Evolutionary conservation across 1,284 basidiomycete species (phyloP), one percentile per base, ranked within the genome.

Genomic region (Quambalaria eucalypti): DNA sequence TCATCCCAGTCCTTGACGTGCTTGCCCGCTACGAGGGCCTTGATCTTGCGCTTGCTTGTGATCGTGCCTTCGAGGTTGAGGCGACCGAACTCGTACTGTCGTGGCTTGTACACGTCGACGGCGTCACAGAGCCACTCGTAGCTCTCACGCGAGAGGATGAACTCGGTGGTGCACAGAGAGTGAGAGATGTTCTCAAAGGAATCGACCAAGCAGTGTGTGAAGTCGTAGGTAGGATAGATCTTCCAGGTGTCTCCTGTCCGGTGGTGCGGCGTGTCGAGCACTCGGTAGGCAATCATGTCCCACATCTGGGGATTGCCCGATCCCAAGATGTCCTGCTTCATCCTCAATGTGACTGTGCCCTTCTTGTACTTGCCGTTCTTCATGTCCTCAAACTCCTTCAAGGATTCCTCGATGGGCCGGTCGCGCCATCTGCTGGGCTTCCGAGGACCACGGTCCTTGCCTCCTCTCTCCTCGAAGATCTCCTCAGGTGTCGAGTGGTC

Each of bases 71-170:
- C 90, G 48, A 99, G 78, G 71, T 86, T 91, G 55, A 98, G 81
- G 52, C 95, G 84, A 28, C 95, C 95, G 69, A 91, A 98, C 77
- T 99, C 95, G 56, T 89, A 93, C 79, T 99, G 95, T 60, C 86
- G 86, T n/a, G 95, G 92, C 77, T 93, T 96, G 82, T 98, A 99
- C 2, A 98, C 87, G 61, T 88, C 87, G 29, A 98, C 80, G 2
- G 88, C 90, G 74, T 99, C 93, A 73, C 95, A 99, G 14, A 99
- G 82, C 95, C 95, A 99, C 72, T 99, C 95, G 77, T 99, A 98
- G 0, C 91, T 95, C 73, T 92, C 88, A 54, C 95, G 87, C 8
- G 92, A 90, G n/a, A 87, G 84, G 65, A 97, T 86, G 76, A 99
- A 99, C 76, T 99, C 95, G 39, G 85, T 86, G 1, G 95, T 99